Conservation (phyloP, 768 basidiomycete genomes). For the Inosperma sp. region DNA sequence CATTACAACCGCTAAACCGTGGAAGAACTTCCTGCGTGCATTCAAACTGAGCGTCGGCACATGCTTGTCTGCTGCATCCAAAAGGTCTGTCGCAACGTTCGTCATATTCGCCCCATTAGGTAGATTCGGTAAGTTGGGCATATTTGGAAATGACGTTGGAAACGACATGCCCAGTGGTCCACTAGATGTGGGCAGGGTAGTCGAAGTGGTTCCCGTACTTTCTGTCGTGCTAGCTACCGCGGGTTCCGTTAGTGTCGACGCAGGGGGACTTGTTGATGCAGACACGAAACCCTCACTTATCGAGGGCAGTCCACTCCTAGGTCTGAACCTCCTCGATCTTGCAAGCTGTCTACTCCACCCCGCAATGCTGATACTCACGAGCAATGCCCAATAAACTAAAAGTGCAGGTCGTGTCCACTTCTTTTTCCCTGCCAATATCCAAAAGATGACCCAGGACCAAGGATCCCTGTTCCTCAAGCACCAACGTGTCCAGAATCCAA, state of each 20-base stretch:
- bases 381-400: conserved; percentile 77
- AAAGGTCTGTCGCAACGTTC: conserved; percentile 57
- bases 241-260: conserved; percentile 1
- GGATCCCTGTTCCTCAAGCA: conserved; percentile 77
- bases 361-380: conserved; percentile 81
- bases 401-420: conserved; percentile 78
- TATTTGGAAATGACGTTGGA: conserved; percentile 45
- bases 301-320: conserved; percentile 35
- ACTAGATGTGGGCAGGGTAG: conserved; percentile 13
- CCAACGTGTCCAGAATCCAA: conserved; percentile 93
- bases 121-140: conserved; percentile 53
- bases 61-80: conserved; percentile 86
- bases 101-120: conserved; percentile 41
- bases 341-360: conserved; percentile 93
- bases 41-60: conserved; percentile 89
- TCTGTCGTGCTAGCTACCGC: conserved; percentile 4
- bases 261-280: conserved; percentile 5
- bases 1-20: conserved; percentile 93
- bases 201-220: not conserved
- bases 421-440: conserved; percentile 68
- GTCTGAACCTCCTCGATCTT: conserved; percentile 64
- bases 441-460: conserved; percentile 80
- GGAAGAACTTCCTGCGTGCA: conserved; percentile 94
- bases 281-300: conserved; percentile 11
- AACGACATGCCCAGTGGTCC: conserved; percentile 39